Base-by-base conservation (phyloP, 768 basidiomycete genomes). In the Psilocybe subaeruginosa region DNA sequence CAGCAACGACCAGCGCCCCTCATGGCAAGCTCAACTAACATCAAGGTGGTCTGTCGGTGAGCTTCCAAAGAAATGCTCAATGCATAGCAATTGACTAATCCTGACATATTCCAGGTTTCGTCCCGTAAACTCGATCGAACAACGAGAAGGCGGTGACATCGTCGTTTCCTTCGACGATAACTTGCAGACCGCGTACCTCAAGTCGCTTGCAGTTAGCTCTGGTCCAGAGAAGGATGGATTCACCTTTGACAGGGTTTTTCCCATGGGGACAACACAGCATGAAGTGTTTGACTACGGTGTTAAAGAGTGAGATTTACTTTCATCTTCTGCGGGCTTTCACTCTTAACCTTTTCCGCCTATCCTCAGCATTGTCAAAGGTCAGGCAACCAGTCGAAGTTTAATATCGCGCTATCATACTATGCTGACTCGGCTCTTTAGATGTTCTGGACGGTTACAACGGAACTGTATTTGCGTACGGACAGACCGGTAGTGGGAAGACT, bases 221-320 rank as follows among this genome's bases (percentile, higher is more conserved):
- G 96, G 95, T 2, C 91, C 95, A 49, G 96, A 97, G 80, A 97
- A 88, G 80, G 92, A 95, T 81, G 97, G 97, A 29, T 99, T 99
- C 78, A 95, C 95, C 37, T 97, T 98, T 70, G 97, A 99, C 75
- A 85, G 96, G 64, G 95, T 97, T 19, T 99, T 99, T 74, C 90
- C 94, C 58, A 94, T 96, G 82, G 86, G 82, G 43, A 93, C 96
- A 47, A 84, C 87, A 74, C 97, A 99, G 74, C 78, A 87, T 56
- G 95, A 98, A 75, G 95, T 99, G 50, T 99, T 98, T 73, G 96
- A 99, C 75, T 99, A 97, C 74, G 97, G 97, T 56, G 93, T 99
- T 43, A 97, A 95, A 76, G 97, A 95, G 93, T 94, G 71, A 77
- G 92, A 82, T 19, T 59, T 52, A 54, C 50, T 57, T 59, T 16